These are phyloP conservation scores for Physcia stellaris DNA, from an alignment of 495 filamentous ascomycete species.

Conservation along the genomic window DNA sequence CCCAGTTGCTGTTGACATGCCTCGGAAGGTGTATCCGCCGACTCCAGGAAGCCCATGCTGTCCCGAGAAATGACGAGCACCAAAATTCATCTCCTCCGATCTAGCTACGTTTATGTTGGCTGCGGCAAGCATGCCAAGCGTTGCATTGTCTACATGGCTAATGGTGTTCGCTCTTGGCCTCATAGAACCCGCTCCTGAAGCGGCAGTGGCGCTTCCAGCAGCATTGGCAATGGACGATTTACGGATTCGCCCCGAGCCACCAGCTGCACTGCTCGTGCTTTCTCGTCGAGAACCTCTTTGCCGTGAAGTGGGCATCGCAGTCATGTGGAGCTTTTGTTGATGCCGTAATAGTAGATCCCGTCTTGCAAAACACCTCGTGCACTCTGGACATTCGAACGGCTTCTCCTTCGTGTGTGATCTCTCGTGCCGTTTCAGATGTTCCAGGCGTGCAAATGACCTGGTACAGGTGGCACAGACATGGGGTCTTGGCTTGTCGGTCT, in stretches of 20 bases:
- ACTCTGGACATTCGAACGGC: slow-evolving; percentile 96
- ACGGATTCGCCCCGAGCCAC: slow-evolving; percentile 57
- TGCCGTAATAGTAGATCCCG: slow-evolving; percentile 86
- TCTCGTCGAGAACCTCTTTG: slow-evolving; percentile 70
- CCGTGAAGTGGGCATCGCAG: slow-evolving; percentile 77
- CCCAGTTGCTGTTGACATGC: slow-evolving; percentile 54
- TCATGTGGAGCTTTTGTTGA: slow-evolving; percentile 98
- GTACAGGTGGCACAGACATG: slow-evolving; percentile 89
- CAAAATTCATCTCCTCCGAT: slow-evolving; percentile 19
- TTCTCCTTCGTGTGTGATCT: slow-evolving; percentile 98
- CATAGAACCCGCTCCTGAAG: slow-evolving; percentile 43
- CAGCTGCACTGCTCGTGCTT: slow-evolving; percentile 61
- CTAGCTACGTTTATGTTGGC: slow-evolving; percentile 41
- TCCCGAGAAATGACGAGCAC: slow-evolving; percentile 51
- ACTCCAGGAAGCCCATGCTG: slow-evolving; percentile 41
- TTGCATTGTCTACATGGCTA: slow-evolving; percentile 74
- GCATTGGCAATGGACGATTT: slow-evolving; percentile 78
- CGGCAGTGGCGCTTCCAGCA: slow-evolving; percentile 29
- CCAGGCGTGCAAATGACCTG: slow-evolving; percentile 85
- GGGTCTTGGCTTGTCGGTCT: slow-evolving; percentile 93
- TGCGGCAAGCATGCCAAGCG: slow-evolving; percentile 57
- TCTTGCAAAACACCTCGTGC: slow-evolving; percentile 85
- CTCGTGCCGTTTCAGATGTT: slow-evolving; percentile 97
- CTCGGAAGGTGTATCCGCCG: slow-evolving; percentile 49
- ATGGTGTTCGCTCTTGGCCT: slow-evolving; percentile 93